Conservation (phyloP, 1,284 basidiomycete genomes). For the Volvariella volvacea region DNA sequence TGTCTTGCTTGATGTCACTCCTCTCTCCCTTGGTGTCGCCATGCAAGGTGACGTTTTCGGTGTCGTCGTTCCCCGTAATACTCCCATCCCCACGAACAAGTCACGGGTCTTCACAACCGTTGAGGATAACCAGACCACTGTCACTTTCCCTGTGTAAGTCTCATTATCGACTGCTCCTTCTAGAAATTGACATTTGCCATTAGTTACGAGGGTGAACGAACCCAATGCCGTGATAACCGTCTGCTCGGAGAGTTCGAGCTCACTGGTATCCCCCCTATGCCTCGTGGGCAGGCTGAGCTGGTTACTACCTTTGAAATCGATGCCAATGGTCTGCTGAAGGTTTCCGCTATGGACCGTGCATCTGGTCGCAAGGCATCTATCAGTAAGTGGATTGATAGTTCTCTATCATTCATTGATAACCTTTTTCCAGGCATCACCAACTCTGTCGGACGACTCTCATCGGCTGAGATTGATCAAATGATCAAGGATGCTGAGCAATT, state of each 20-base stretch:
- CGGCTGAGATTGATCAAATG: conserved; percentile 96
- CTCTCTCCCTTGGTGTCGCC: conserved; percentile 94
- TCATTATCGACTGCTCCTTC: conserved; percentile 5
- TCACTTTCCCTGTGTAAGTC: conserved; percentile 91
- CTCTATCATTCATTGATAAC: conserved; percentile 1
- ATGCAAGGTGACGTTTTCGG: conserved; percentile 98
- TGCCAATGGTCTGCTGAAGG: conserved; percentile 94
- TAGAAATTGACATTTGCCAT: background rate
- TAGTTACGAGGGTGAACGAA: conserved; percentile 94
- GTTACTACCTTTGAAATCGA: conserved; percentile 97
- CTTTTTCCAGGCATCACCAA: conserved; percentile 71
- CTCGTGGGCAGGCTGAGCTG: conserved; percentile 92
- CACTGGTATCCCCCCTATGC: conserved; percentile 94
- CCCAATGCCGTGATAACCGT: conserved; percentile 95
- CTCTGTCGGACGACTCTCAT: conserved; percentile 93
- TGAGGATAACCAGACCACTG: conserved; percentile 97
- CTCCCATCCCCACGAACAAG: conserved; percentile 96
- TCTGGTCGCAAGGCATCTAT: conserved; percentile 96
- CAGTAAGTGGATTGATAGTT: conserved; percentile 44
- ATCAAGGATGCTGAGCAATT: conserved; percentile 96
- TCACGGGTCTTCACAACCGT: conserved; percentile 94
- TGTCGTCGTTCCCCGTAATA: conserved; percentile 95
- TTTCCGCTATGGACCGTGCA: conserved; percentile 90
- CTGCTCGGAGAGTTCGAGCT: conserved; percentile 97
- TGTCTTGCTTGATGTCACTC: conserved; percentile 92